These are phyloP conservation scores for Ogataea salicorniae DNA, from an alignment of 805 yeast species.

Conservation along the genomic window DNA sequence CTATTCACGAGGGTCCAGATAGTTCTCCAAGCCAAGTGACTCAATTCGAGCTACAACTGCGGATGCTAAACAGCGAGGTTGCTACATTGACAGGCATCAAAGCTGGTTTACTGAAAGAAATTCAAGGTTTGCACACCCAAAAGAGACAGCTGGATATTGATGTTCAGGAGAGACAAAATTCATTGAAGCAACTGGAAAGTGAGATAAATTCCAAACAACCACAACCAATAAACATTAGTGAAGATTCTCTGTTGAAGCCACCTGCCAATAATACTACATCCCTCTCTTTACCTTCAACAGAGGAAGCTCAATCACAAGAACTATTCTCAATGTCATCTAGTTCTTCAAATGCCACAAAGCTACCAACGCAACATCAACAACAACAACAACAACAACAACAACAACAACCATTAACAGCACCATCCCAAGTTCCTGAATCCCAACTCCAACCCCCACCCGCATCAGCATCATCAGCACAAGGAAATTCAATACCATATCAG, in stretches of 20 bases:
- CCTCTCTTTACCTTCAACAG: conserved; percentile 7
- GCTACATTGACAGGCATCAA: conserved; percentile 36
- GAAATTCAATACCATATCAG: too few relatives aligned
- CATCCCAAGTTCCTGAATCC: neutral
- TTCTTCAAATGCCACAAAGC: neutral
- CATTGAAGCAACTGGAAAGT: conserved; percentile 12
- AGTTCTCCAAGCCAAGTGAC: conserved; percentile 22
- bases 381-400: neutral
- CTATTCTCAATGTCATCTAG: conserved; percentile 2
- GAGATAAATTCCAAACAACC: conserved; percentile 2
- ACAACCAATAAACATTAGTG: neutral
- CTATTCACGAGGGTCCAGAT: conserved; percentile 31
- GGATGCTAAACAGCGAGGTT: conserved; percentile 36
- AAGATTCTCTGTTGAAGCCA: conserved; percentile 8
- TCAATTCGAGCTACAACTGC: conserved; percentile 36
- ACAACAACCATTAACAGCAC: neutral
- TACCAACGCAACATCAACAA: neutral
- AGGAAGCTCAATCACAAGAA: conserved; percentile 5
- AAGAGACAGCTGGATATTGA: conserved; percentile 45
- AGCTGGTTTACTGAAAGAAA: conserved; percentile 42
- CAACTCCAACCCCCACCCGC: neutral
- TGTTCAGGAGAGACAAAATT: conserved; percentile 25
- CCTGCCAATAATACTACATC: conserved; percentile 7
- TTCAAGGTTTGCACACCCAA: conserved; percentile 43
- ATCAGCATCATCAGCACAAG: neutral